Conservation (phyloP, 2,329 filamentous ascomycete species). For the Phaeosphaeriaceae sp. region DNA sequence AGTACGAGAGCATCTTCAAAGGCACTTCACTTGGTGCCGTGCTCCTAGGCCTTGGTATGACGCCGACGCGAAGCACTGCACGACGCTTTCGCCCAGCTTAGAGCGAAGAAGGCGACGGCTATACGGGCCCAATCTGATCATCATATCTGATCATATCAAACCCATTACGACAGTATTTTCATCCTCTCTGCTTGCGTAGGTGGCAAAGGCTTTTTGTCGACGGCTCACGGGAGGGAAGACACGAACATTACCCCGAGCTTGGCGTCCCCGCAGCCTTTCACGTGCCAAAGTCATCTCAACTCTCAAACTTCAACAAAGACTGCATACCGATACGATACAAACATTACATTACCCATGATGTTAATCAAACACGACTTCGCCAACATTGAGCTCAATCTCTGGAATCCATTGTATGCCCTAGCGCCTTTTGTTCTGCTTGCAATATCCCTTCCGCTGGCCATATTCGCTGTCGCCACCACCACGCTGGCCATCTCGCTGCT, state of each 20-base stretch:
- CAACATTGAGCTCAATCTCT: constrained; percentile 25
- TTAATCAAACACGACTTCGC: constrained; percentile 18
- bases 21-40: constrained; percentile 39
- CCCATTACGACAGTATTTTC: background rate
- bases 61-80: constrained; percentile 25
- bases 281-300: constrained; percentile 19
- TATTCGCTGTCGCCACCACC: constrained; percentile 49
- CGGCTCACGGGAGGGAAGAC: background rate
- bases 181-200: background rate
- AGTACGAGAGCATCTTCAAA: constrained; percentile 49
- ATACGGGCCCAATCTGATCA: no score
- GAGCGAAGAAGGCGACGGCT: no score
- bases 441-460: constrained; percentile 47
- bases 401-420: constrained; percentile 42
- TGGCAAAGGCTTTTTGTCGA: constrained; percentile 1
- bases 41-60: constrained; percentile 32
- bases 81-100: constrained; percentile 15
- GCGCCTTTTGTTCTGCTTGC: constrained; percentile 46
- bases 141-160: background rate
- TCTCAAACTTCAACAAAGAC: constrained; percentile 2
- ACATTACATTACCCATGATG: no score
- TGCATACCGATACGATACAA: no score
- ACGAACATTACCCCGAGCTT: constrained; percentile 12
- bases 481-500: constrained; percentile 48
- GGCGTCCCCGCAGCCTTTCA: constrained; percentile 25